Evolutionary conservation across 2,329 filamentous ascomycete genomes (phyloP).

Genomic region (Aspergillus neoniger): DNA sequence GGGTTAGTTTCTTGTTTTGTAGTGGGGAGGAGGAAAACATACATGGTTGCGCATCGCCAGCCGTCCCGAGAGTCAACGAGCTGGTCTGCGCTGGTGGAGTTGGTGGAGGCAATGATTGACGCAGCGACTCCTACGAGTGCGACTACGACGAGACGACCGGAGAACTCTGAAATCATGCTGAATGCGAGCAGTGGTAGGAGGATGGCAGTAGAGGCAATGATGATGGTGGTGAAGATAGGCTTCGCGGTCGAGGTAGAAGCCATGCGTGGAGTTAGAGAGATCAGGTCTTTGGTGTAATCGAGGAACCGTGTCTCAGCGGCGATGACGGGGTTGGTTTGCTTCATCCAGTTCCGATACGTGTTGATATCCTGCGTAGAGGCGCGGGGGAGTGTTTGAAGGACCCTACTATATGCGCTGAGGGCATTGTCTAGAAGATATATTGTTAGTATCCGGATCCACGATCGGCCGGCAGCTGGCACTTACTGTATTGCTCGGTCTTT

Average conservation of each 20-base stretch:
- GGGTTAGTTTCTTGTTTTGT: not conserved
- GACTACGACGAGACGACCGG: slow-evolving; percentile 60
- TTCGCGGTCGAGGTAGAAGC: slow-evolving; percentile 20
- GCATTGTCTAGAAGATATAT: slow-evolving; percentile 36
- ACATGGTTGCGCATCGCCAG: slow-evolving; percentile 43
- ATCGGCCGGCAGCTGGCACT: slow-evolving; percentile 22
- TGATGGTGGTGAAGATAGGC: slow-evolving; percentile 42
- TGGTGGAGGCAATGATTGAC: slow-evolving; percentile 40
- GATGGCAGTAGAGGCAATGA: slow-evolving; percentile 54
- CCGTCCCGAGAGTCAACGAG: slow-evolving; percentile 42
- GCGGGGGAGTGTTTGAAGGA: slow-evolving; percentile 48
- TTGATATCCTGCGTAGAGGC: slow-evolving; percentile 52
- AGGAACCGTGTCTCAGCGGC: slow-evolving; percentile 56
- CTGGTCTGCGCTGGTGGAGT: slow-evolving; percentile 36
- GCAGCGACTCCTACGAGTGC: slow-evolving; percentile 54
- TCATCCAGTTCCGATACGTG: slow-evolving; percentile 58
- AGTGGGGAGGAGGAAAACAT: slow-evolving; percentile 17
- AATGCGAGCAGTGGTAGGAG: slow-evolving; percentile 63
- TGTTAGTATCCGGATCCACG: not conserved
- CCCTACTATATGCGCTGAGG: slow-evolving; percentile 49
- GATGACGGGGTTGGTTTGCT: slow-evolving; percentile 52
- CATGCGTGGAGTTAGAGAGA: slow-evolving; percentile 34
- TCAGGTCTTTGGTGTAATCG: slow-evolving; percentile 50
- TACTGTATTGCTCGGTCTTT: slow-evolving; percentile 65
- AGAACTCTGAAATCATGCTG: slow-evolving; percentile 57